phyloP scores from a whole-genome alignment of 1,284 basidiomycete species.

The Sporisorium graminicola region DNA sequence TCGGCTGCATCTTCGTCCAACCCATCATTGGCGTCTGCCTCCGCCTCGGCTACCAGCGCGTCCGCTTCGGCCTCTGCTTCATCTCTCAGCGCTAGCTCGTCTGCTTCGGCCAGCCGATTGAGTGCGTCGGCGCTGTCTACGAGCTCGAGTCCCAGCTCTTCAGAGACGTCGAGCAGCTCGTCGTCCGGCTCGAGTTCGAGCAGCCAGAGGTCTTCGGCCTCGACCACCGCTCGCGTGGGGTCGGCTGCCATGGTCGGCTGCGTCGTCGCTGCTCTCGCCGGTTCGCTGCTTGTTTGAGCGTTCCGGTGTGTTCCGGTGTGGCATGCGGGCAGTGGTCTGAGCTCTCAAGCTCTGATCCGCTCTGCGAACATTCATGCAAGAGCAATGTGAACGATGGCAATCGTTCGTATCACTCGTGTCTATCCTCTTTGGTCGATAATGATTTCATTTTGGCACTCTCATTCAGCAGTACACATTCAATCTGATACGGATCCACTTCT shows the following conservation, averaged over 20 bases:
- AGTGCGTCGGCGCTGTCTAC: conserved; percentile 12
- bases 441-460: conserved; percentile 3
- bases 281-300: conserved; percentile 30
- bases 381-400: background rate
- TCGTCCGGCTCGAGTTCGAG: conserved; percentile 25
- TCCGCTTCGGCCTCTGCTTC: conserved; percentile 12
- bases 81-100: background rate
- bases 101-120: conserved; percentile 15
- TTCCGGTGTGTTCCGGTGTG: no score
- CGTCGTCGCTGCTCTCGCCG: conserved; percentile 36
- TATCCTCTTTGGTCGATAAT: conserved; percentile 5
- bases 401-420: conserved; percentile 1
- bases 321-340: background rate
- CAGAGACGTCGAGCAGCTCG: conserved; percentile 14
- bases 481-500: conserved; percentile 4
- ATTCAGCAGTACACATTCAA: conserved; percentile 8
- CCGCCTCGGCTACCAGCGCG: conserved; percentile 10
- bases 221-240: conserved; percentile 17
- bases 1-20: conserved; percentile 38
- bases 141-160: conserved; percentile 14
- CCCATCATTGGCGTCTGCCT: background rate
- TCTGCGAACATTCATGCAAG: background rate
- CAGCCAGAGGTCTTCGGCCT: conserved; percentile 27
- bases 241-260: conserved; percentile 40
- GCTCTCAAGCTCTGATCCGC: background rate